phyloP scores from a whole-genome alignment of 1,284 basidiomycete genomes.

The Malassezia psittaci region DNA sequence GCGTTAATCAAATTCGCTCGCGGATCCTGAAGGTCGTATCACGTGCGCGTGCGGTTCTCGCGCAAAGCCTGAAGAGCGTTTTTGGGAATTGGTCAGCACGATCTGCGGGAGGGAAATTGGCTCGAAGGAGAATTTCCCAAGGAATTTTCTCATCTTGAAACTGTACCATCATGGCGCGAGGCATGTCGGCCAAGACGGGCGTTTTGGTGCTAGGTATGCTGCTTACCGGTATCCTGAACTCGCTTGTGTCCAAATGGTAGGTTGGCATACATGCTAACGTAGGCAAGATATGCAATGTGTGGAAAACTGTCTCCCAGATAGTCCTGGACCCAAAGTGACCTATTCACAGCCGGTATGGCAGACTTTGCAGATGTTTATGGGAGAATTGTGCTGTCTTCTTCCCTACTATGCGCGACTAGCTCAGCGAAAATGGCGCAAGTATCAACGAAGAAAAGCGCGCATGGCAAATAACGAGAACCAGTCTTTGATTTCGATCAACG shows the following conservation, averaged over 20 bases:
- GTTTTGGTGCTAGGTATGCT: conserved; percentile 52
- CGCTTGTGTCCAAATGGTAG: conserved; percentile 42
- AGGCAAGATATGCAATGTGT: conserved; percentile 50
- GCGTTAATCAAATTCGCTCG: no score
- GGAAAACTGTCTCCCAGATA: conserved; percentile 38
- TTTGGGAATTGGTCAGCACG: background rate
- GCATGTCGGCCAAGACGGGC: conserved; percentile 6
- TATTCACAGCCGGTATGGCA: conserved; percentile 47
- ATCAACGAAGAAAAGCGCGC: background rate
- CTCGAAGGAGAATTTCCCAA: no score
- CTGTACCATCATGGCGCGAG: background rate
- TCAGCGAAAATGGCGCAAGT: background rate
- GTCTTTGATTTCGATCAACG: conserved; percentile 4
- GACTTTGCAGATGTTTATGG: conserved; percentile 49
- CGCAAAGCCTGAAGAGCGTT: no score
- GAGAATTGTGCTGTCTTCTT: conserved; percentile 47
- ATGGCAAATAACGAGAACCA: background rate
- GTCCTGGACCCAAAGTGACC: conserved; percentile 23
- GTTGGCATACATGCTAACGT: background rate
- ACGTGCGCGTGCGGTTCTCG: no score
- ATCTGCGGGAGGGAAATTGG: no score
- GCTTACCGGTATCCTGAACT: conserved; percentile 50
- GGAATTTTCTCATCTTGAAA: no score
- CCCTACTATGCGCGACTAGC: conserved; percentile 20
- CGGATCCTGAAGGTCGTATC: no score